Evolutionary conservation across 768 basidiomycete genomes (phyloP), one percentile per base, ranked within the genome.

Genomic region (Lactarius quietus): DNA sequence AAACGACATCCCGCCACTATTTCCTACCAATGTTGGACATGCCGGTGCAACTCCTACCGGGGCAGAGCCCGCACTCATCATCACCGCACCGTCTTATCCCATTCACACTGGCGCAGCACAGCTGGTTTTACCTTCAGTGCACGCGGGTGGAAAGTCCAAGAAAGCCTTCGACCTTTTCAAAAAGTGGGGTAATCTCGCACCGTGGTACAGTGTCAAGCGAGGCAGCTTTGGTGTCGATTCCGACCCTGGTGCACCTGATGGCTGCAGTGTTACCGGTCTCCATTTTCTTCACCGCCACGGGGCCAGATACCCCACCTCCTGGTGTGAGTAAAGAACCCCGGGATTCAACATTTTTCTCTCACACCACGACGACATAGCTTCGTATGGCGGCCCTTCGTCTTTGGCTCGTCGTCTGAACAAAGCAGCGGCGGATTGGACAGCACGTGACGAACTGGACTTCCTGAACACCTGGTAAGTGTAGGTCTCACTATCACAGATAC

Each of bases 271-370:
- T 41, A 90, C 86, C 39, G 91, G 88, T 2, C 74, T 93, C 67
- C 90, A 93, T 74, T 76, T 93, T 65, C 74, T 94, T 72, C 92
- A 93, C 73, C 80, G 92, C 35, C 92, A 94, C 73, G 93, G 92
- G 26, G 91, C 92, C 1, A 80, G 89, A 35, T 82, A 83, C 68
- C 81, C 88, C 17, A 90, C 88, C 1, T 80, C 80, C 9, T 86
- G 80, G 78, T 76, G 88, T 88, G 70, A 71, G 84, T 81, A 7
- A 20, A 3, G 52, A 38, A 18, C 43, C 18, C 14, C 6, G 9
- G 8, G 20, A 66, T 28, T 31, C 39, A 7, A 38, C 29, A 52
- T 39, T 57, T 41, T n/a, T 63, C n/a, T 53, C 57, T 45, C 62
- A 55, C 63, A 3, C 20, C 64, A 35, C 53, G 28, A 31, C 26